These are phyloP conservation scores for Tetramitus jugosus DNA, from an alignment of 208 protist genomes.

Conservation along the genomic window DNA sequence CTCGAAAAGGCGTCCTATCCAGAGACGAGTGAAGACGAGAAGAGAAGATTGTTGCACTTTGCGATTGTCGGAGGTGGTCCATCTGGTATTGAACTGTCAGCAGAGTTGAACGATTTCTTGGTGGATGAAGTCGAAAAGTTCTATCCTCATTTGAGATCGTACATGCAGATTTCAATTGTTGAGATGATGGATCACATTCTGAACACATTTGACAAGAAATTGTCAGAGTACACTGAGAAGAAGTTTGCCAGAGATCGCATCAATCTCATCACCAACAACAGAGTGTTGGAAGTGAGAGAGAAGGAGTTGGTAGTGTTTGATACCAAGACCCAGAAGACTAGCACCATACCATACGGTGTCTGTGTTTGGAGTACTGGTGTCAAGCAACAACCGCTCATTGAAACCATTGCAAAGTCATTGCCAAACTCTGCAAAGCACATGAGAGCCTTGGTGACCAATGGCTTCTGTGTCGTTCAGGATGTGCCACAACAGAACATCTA, in stretches of 20 bases:
- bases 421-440: too few relatives aligned
- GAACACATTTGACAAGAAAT: background rate
- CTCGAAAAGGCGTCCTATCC: background rate
- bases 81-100: background rate
- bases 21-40: background rate
- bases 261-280: background rate
- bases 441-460: background rate
- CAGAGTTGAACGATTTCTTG: background rate
- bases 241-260: background rate
- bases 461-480: background rate
- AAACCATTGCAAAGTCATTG: background rate
- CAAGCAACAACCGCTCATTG: background rate
- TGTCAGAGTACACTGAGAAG: background rate
- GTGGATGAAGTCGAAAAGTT: background rate
- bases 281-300: slow-evolving; percentile 1
- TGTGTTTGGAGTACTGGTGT: slow-evolving; percentile 14
- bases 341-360: background rate
- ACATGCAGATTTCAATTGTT: background rate
- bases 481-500: background rate
- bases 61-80: slow-evolving; percentile 8
- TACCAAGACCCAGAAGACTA: background rate
- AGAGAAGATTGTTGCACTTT: background rate
- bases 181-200: background rate
- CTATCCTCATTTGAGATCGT: background rate
- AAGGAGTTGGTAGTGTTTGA: background rate